Percentiles rank a stretch among this genome's conserved stretches.
phyloP scores from a whole-genome alignment of 2,329 filamentous ascomycete genomes.

The Alternaria gansuensis region DNA sequence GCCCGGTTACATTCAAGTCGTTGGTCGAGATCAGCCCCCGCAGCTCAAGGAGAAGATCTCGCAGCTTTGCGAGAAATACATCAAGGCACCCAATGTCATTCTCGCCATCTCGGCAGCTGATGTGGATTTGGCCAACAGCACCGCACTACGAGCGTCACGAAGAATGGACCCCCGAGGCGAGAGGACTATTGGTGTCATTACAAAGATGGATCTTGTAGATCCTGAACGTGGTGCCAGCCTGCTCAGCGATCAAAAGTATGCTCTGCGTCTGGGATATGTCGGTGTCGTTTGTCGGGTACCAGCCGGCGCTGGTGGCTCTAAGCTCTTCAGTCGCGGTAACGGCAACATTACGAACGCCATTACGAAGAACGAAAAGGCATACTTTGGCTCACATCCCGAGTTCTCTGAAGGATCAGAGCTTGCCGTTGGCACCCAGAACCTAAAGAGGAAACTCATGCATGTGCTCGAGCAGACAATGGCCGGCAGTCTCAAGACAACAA shows the following conservation, averaged over 20 bases:
- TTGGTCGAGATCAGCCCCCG: slow-evolving; percentile 86
- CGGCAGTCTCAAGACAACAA: slow-evolving; percentile 84
- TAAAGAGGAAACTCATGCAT: slow-evolving; percentile 96
- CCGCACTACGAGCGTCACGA: slow-evolving; percentile 86
- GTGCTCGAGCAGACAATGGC: slow-evolving; percentile 98
- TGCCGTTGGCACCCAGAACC: slow-evolving; percentile 80
- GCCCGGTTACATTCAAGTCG: slow-evolving; percentile 96
- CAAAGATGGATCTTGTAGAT: slow-evolving; percentile 98
- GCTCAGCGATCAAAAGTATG: slow-evolving; percentile 89
- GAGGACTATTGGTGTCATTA: slow-evolving; percentile 97
- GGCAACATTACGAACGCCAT: slow-evolving; percentile 83
- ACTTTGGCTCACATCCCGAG: slow-evolving; percentile 85
- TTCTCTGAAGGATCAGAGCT: slow-evolving; percentile 79
- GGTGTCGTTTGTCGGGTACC: slow-evolving; percentile 91
- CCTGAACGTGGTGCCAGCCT: slow-evolving; percentile 79
- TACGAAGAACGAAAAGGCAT: slow-evolving; percentile 85
- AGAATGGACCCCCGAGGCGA: slow-evolving; percentile 94
- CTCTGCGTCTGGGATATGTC: slow-evolving; percentile 92
- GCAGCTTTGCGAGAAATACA: slow-evolving; percentile 97
- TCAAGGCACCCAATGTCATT: slow-evolving; percentile 94
- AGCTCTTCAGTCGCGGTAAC: slow-evolving; percentile 84
- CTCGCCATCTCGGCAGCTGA: slow-evolving; percentile 97
- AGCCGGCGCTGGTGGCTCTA: slow-evolving; percentile 62
- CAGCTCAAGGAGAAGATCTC: slow-evolving; percentile 95
- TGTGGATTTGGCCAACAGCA: slow-evolving; percentile 96